Evolutionary conservation across 2,329 filamentous ascomycete species (phyloP).

Genomic region (Dactylellina drechsleri): DNA sequence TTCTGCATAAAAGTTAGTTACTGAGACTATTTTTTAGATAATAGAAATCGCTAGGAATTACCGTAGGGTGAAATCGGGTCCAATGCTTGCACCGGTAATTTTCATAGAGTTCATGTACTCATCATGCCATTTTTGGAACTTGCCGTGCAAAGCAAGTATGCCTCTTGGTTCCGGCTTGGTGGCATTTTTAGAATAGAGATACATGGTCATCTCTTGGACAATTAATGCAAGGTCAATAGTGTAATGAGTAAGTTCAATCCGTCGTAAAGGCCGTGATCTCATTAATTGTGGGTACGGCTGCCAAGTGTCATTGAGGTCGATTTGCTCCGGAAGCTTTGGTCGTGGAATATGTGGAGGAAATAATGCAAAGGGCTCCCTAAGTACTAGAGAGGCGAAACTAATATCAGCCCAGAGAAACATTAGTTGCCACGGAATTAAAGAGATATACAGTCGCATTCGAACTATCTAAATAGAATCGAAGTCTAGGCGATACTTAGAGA

Average conservation of each 20-base stretch:
- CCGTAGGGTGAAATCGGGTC: constrained; percentile 28
- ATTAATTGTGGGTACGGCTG: constrained; percentile 47
- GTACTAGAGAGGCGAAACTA: constrained; percentile 32
- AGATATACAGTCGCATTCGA: not conserved
- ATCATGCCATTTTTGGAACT: constrained; percentile 26
- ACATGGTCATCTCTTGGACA: constrained; percentile 22
- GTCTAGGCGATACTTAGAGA: no score
- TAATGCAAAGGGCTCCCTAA: constrained; percentile 29
- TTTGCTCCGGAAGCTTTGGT: constrained; percentile 34
- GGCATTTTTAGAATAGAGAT: constrained; percentile 31
- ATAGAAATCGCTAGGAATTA: constrained; percentile 4
- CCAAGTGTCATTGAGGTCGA: constrained; percentile 39
- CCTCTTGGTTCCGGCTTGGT: constrained; percentile 5
- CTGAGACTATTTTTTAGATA: not conserved
- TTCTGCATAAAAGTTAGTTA: constrained; percentile 5
- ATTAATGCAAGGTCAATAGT: constrained; percentile 30
- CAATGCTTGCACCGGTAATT: constrained; percentile 16
- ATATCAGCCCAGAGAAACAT: constrained; percentile 13
- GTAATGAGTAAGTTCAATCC: constrained; percentile 22
- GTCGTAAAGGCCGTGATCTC: constrained; percentile 23
- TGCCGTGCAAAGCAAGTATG: constrained; percentile 25
- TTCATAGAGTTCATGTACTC: constrained; percentile 26
- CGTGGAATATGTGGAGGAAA: constrained; percentile 32
- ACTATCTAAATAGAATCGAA: not conserved
- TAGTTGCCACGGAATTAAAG: constrained; percentile 7